Evolutionary conservation across 768 basidiomycete species (phyloP).

Genomic region (Tulasnella sp.): DNA sequence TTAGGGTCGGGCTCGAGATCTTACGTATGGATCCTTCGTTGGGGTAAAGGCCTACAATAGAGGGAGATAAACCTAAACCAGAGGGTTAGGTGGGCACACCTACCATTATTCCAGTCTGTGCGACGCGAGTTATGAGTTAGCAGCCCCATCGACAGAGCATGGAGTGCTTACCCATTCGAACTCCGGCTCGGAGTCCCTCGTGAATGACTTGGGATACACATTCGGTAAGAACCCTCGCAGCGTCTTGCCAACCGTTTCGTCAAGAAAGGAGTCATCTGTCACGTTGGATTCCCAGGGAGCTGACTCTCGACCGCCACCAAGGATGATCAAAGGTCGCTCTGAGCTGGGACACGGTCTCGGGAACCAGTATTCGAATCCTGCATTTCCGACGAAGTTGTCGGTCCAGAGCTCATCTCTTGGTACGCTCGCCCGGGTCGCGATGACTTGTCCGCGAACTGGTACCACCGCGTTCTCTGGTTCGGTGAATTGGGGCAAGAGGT

Average conservation of each 20-base stretch:
- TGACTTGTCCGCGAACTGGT: conserved; percentile 69
- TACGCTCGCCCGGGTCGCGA: conserved; percentile 46
- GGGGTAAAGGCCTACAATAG: conserved; percentile 47
- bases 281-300: conserved; percentile 50
- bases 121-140: not conserved
- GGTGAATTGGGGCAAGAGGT: conserved; percentile 65
- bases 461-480: conserved; percentile 50
- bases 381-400: conserved; percentile 48
- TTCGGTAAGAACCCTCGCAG: conserved; percentile 60
- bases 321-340: conserved; percentile 55
- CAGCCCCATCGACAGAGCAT: not conserved
- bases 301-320: conserved; percentile 64
- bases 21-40: conserved; percentile 61
- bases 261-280: conserved; percentile 56
- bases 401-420: conserved; percentile 44
- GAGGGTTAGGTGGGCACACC: not conserved
- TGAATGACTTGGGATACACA: conserved; percentile 55
- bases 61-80: not conserved
- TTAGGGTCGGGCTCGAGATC: conserved; percentile 34
- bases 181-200: conserved; percentile 52
- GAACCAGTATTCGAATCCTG: conserved; percentile 76
- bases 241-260: conserved; percentile 46
- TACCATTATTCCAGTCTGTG: conserved; percentile 78
- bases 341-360: conserved; percentile 52
- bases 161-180: conserved; percentile 71